Percentiles rank a stretch among this genome's conserved stretches.
Conservation (phyloP, 2,329 filamentous ascomycete genomes). For the Fusarium penzigii region DNA sequence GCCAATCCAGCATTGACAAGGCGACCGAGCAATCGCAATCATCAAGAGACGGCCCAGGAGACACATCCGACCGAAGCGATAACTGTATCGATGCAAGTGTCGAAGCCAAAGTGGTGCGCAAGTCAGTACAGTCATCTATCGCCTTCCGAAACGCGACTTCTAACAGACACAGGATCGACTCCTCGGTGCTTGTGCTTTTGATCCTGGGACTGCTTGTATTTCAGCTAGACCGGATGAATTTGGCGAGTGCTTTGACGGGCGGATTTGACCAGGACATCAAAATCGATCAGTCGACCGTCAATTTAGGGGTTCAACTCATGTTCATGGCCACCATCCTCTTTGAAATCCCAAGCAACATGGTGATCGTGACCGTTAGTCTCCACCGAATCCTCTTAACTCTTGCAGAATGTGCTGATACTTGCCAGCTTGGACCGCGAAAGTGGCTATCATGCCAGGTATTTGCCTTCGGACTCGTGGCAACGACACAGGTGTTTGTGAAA, state of each 20-base stretch:
- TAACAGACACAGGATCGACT: slow-evolving; percentile 40
- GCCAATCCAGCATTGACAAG: too few relatives aligned
- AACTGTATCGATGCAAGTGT: too few relatives aligned
- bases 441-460: slow-evolving; percentile 53
- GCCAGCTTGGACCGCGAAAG: slow-evolving; percentile 44
- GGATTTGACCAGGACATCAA: slow-evolving; percentile 45
- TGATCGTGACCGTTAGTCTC: too few relatives aligned
- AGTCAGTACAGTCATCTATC: too few relatives aligned
- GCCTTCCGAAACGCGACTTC: too few relatives aligned
- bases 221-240: slow-evolving; percentile 54
- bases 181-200: slow-evolving; percentile 48
- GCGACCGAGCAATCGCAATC: too few relatives aligned
- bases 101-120: too few relatives aligned
- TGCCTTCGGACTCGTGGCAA: slow-evolving; percentile 48
- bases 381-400: too few relatives aligned
- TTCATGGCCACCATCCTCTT: slow-evolving; percentile 51
- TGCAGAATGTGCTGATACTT: too few relatives aligned
- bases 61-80: too few relatives aligned
- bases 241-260: slow-evolving; percentile 51
- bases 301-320: slow-evolving; percentile 55
- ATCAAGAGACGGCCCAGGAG: too few relatives aligned
- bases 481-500: slow-evolving; percentile 44
- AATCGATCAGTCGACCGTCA: slow-evolving; percentile 48
- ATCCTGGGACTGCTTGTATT: slow-evolving; percentile 52
- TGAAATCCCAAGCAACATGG: slow-evolving; percentile 54